Evolutionary conservation across 2,329 filamentous ascomycete genomes (phyloP).

Genomic region (Harringtonia lauricola): DNA sequence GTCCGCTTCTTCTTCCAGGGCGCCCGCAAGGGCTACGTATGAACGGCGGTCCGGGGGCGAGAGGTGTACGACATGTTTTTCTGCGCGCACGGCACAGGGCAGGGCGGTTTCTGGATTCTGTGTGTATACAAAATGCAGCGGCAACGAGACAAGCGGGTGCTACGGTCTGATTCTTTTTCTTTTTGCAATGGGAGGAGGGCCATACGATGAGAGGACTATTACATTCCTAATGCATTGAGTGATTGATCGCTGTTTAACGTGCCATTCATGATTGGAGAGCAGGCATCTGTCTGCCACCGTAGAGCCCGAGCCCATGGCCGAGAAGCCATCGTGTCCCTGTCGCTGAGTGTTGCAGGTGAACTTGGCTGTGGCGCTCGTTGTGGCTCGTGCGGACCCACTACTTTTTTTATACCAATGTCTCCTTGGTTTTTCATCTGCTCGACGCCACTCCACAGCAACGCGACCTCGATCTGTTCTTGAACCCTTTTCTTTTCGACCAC

Average conservation of each 20-base stretch:
- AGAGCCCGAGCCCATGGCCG: too few relatives aligned
- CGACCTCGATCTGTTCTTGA: too few relatives aligned
- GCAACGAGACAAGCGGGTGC: not conserved
- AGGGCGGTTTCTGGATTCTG: constrained; percentile 1
- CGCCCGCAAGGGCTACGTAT: constrained; percentile 59
- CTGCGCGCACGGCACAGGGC: constrained; percentile 1
- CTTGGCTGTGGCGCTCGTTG: too few relatives aligned
- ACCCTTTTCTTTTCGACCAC: not conserved
- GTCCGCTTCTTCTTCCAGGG: constrained; percentile 97
- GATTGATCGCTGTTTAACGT: too few relatives aligned
- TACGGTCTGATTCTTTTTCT: not conserved
- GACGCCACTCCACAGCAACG: not conserved
- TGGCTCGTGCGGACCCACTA: too few relatives aligned
- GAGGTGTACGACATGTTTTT: not conserved
- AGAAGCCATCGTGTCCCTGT: too few relatives aligned
- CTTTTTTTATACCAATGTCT: too few relatives aligned
- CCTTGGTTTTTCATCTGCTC: too few relatives aligned
- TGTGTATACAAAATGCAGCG: not conserved
- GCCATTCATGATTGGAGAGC: too few relatives aligned
- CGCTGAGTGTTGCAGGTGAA: too few relatives aligned
- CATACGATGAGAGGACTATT: too few relatives aligned
- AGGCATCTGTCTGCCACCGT: too few relatives aligned
- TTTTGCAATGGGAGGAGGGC: not conserved
- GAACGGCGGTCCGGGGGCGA: constrained; percentile 18
- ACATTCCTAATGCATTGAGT: not conserved